Base-by-base conservation (phyloP, 225 moss, liverwort and hornwort genomes). In the Pseudoscleropodium purum region DNA sequence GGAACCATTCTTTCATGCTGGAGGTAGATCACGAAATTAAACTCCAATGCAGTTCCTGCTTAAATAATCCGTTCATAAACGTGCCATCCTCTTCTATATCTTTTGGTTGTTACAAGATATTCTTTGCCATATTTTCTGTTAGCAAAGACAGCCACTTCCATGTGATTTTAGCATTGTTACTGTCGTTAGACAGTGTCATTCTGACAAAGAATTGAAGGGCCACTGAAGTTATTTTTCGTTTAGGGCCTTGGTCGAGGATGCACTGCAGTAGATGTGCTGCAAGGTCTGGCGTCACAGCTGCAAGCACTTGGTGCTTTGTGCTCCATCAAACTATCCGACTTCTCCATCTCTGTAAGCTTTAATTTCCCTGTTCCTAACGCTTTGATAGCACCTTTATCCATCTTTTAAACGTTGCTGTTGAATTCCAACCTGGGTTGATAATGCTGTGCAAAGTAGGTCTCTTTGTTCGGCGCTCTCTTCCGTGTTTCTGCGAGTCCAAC, bases 1-100 rank as follows among this genome's bases (percentile, higher is more conserved):
- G 83, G 80, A 96, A 93, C 56, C 87, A 95, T 86, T 96, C 99
- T 77, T 99, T 99, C 86, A 97, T 95, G 97, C 92, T 99, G 83
- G 97, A 97, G 95, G 99, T 97, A 90, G 82, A 79, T 41, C 45
- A 36, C 8, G 51, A 61, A 73, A 39, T 73, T 33, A 36, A 62
- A 11, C 27, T 69, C 24, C 33, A 68, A 30, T 74, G 75, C 49
- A 34, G 39, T 62, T 81, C 66, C 64, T 79, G 70, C 77, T 56
- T 78, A 45, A 39, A 36, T 84, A 43, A 64, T 36, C 52, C 36
- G 18, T 69, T 15, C 39, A 26, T 60, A 18, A 59, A n/a, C 51
- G 33, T 72, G 31, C 60, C 36, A 30, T 52, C 85, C 39, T 83
- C 37, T 43, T 79, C 54, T 56, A 59, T 80, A 30, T 85, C n/a